Percentiles rank a stretch among this genome's conserved stretches.
Evolutionary conservation across 768 basidiomycete genomes (phyloP).

Genomic region (Tricholoma flavovirens): DNA sequence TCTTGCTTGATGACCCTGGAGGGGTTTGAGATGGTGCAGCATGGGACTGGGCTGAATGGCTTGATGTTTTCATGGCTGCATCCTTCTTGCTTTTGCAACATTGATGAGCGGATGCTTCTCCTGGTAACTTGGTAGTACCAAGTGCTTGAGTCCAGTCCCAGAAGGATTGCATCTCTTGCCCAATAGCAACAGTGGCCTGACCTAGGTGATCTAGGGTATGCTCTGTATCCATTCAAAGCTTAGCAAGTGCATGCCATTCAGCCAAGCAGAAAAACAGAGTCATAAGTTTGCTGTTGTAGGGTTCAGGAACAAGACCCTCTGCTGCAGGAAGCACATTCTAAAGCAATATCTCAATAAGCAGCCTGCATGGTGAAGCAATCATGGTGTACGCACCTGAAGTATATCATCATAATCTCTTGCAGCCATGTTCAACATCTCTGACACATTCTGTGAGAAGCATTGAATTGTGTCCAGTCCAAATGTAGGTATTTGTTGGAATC

Average conservation of each 20-base stretch:
- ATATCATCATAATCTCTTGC: constrained; percentile 25
- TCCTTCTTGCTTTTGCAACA: neutral
- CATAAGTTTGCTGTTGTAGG: constrained; percentile 16
- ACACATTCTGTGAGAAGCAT: constrained; percentile 15
- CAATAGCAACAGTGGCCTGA: constrained; percentile 16
- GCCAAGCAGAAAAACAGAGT: constrained; percentile 19
- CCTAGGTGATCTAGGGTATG: constrained; percentile 15
- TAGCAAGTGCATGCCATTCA: constrained; percentile 25
- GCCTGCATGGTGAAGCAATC: neutral
- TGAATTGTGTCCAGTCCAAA: constrained; percentile 25
- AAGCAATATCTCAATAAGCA: neutral
- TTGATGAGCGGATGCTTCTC: neutral
- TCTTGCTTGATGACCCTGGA: neutral
- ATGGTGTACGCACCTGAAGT: constrained; percentile 16
- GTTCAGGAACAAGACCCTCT: constrained; percentile 24
- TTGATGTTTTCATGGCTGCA: too few relatives aligned
- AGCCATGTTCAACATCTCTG: constrained; percentile 15
- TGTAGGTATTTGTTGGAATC: constrained; percentile 21
- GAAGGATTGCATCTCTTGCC: constrained; percentile 17
- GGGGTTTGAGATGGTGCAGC: neutral
- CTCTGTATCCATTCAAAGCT: constrained; percentile 25
- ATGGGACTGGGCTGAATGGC: neutral
- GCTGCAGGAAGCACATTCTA: constrained; percentile 30
- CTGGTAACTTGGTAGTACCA: constrained; percentile 10
- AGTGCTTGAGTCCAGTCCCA: constrained; percentile 12